Percentiles rank a stretch among this genome's conserved stretches.
phyloP scores from a whole-genome alignment of 495 filamentous ascomycete species.

The Cetradonia linearis region DNA sequence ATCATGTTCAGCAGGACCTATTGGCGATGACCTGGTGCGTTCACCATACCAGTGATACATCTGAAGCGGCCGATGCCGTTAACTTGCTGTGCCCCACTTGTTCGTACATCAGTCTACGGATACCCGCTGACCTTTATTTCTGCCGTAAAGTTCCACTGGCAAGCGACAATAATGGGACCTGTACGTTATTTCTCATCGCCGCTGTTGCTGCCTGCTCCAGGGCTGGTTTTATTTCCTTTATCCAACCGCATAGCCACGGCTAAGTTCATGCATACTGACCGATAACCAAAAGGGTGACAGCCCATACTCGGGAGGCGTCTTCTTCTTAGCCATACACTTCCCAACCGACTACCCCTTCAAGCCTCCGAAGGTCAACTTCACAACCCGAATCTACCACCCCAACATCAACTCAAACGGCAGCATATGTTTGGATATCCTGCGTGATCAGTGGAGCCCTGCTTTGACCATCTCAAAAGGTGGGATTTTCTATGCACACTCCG shows the following conservation, averaged over 20 bases:
- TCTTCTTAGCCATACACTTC: conserved; percentile 97
- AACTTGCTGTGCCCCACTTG: neutral
- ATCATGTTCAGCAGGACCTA: conserved; percentile 93
- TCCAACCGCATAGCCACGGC: neutral
- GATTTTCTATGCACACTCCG: neutral
- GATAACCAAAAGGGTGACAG: conserved; percentile 60
- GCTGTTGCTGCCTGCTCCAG: neutral
- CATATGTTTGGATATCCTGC: conserved; percentile 95
- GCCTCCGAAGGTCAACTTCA: conserved; percentile 99
- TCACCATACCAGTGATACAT: conserved; percentile 13
- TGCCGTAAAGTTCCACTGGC: conserved; percentile 85
- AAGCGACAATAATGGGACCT: conserved; percentile 99
- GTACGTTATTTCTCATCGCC: conserved; percentile 48
- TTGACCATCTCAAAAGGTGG: conserved; percentile 98
- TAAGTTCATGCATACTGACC: conserved; percentile 1
- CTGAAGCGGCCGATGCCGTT: neutral
- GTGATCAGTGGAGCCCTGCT: conserved; percentile 98
- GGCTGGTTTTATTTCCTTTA: neutral
- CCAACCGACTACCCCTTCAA: conserved; percentile 99
- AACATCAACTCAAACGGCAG: conserved; percentile 99
- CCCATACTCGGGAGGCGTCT: conserved; percentile 93
- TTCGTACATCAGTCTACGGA: neutral
- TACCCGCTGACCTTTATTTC: conserved; percentile 1
- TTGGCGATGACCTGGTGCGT: conserved; percentile 95
- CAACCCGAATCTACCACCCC: conserved; percentile 97